Evolutionary conservation across 257 asterid genomes (phyloP), one percentile per base, ranked within the genome.

Genomic region (Ballota nigra): DNA sequence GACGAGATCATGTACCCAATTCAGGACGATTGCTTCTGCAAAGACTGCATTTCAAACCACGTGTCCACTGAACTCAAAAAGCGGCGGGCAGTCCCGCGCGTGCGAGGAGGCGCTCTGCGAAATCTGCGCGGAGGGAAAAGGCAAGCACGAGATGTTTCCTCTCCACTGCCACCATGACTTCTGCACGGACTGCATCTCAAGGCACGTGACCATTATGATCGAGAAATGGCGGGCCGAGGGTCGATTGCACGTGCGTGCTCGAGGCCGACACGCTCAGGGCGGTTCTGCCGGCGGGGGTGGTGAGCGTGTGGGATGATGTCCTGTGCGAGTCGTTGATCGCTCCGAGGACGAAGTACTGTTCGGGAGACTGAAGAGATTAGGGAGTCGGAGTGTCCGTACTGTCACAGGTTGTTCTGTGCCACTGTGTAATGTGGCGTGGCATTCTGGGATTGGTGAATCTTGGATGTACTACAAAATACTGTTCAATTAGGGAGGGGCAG

Each of bases 121-220:
- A 12, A 84, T 92, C 18, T 89, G 98, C 26, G 68, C 78, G n/a
- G n/a, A 0, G 96, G 88, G 0, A 70, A n/a, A 3, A 88, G 84
- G 33, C 78, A 70, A 26, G 0, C 0, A 57, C 4, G 58, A 75
- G 0, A 80, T 86, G 56, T 86, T 85, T 41, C 67, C 72, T 0
- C 38, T 84, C 0, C 45, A 31, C 0, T 92, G 97, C 81, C 0
- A 12, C 2, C 96, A 88, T 38, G 4, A 2, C 3, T 86, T 66
- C 78, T 88, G 96, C 75, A 80, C 68, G 1, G 78, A 67, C 0
- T 92, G 98, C 76, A 41, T 90, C 0, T 20, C 75, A 67, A 81
- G 70, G 22, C 86, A 90, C 57, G 28, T 89, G 0, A 67, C 81
- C 0, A 70, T 75, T 0, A 76, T 62, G 15, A 29, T 89, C 38